Base-by-base conservation (phyloP, 2,329 filamentous ascomycete species). In the Cryphonectria parasitica region DNA sequence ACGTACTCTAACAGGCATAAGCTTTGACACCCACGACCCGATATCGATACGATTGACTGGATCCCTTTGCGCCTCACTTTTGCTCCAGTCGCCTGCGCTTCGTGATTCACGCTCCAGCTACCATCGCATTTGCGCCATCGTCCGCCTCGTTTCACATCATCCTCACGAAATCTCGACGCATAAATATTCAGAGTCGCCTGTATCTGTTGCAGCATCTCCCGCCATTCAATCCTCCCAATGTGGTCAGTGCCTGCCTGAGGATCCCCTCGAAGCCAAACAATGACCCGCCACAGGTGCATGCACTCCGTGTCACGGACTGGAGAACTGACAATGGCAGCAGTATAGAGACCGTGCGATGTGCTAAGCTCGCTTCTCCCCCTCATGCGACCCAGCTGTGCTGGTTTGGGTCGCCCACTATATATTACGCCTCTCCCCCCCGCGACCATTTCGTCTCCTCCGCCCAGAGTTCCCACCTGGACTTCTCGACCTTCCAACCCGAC, bases 381-480 rank as follows among this genome's bases (percentile, higher is more conserved):
- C 75, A 76, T 79, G 78, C 77, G 79, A 80, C 77, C 79, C 77
- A 75, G 75, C 75, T 72, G 78, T 77, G 76, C 78, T 76, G 77
- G 78, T 77, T 78, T 76, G 76, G 76, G 76, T 74, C 75, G 74
- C 73, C 74, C 41, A 41, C 22, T 71, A 64, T 39, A 66, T 66
- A 70, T 65, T 43, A 68, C 64, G 64, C 69, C 64, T 71, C 67
- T 60, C 66, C 43, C 65, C 56, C 25, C 64, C 31, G 28, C 39
- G 15, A 39, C 28, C 19, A 54, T 28, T 19, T 49, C 31, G 13
- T 11, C 22, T 25, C 49, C 36, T 39, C 36, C 36, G 10, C 7
- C 56, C 73, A 28, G 41, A 61, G 49, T 41, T 54, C 52, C 43
- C 45, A 69, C 43, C 28, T 62, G 77, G 74, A 71, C 71, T 74